Conservation (phyloP, 441 rosid species). For the Metrosideros polymorpha region DNA sequence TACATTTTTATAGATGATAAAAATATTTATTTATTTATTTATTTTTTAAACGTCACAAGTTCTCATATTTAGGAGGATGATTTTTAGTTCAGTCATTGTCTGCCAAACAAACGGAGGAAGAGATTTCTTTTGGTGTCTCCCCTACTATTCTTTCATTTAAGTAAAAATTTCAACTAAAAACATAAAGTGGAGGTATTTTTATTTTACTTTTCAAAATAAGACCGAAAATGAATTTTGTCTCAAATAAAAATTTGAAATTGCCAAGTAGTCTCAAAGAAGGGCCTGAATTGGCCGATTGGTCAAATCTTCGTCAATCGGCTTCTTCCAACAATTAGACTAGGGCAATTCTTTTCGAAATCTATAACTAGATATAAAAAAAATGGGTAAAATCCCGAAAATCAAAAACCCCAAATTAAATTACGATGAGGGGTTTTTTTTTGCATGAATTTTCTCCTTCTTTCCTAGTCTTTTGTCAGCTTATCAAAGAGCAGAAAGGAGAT, state of each 20-base stretch:
- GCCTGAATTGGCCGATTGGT: not conserved
- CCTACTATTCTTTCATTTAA: not conserved
- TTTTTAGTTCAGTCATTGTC: no score
- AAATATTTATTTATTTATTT: not conserved
- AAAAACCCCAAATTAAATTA: not conserved
- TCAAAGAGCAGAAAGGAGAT: not conserved
- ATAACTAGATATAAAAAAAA: no score
- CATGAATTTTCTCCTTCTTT: not conserved
- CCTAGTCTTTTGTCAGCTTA: not conserved
- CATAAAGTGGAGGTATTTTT: not conserved
- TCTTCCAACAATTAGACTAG: not conserved
- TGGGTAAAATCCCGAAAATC: not conserved
- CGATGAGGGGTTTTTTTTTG: not conserved
- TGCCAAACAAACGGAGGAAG: no score
- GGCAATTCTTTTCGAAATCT: no score
- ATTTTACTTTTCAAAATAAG: no score
- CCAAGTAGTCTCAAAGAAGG: not conserved
- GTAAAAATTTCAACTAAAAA: no score
- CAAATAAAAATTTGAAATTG: not conserved
- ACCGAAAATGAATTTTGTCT: not conserved
- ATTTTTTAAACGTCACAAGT: not conserved
- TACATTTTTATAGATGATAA: not conserved
- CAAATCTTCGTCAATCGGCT: not conserved
- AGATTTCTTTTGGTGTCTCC: not conserved
- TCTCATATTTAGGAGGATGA: no score